These are phyloP conservation scores for Erodium texanum DNA, from an alignment of 441 rosid species.

Conservation along the genomic window DNA sequence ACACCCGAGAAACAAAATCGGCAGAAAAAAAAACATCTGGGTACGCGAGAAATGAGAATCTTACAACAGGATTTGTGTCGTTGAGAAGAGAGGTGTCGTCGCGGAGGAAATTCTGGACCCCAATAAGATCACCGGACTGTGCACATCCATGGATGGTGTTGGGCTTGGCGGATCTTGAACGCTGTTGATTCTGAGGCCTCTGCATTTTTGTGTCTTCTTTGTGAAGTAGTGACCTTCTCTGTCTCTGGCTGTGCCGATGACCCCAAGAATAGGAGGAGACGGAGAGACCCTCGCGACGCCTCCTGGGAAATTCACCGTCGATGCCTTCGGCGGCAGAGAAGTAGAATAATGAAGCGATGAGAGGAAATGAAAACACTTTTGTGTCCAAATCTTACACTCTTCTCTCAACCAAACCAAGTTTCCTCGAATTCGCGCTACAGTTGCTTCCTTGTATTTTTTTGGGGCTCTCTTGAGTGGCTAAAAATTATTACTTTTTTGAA, in stretches of 20 bases:
- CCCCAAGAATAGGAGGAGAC: background rate
- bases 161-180: conserved; percentile 49
- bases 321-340: background rate
- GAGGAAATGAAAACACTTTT: background rate
- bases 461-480: background rate
- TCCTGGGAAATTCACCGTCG: background rate
- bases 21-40: background rate
- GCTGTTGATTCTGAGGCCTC: conserved; percentile 35
- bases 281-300: background rate
- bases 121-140: conserved; percentile 68
- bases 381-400: background rate
- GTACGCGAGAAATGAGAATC: conserved; percentile 18
- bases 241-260: too few relatives aligned
- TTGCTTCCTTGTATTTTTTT: background rate
- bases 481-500: too few relatives aligned
- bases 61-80: conserved; percentile 74
- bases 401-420: too few relatives aligned
- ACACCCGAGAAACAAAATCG: background rate
- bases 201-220: conserved; percentile 31
- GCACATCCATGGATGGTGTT: conserved; percentile 74
- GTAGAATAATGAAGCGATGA: too few relatives aligned
- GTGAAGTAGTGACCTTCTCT: too few relatives aligned
- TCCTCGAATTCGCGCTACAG: too few relatives aligned
- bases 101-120: conserved; percentile 56
- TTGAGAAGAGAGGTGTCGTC: conserved; percentile 66